These are phyloP conservation scores for Trypanosoma lewisi DNA, from an alignment of 208 protist genomes.

Conservation along the genomic window DNA sequence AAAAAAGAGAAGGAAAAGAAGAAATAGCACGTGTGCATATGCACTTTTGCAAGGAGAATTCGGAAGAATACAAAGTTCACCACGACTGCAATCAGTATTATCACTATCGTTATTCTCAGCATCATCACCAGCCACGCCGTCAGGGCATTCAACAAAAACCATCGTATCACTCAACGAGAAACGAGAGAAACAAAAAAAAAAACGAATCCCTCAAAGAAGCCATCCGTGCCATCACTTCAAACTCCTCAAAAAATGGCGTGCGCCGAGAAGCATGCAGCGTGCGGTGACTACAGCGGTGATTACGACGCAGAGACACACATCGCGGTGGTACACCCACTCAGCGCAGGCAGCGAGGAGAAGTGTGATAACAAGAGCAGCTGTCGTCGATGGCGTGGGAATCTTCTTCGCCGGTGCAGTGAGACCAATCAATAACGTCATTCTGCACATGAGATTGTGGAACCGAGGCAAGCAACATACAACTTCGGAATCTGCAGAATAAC, in stretches of 20 bases:
- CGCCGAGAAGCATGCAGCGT: not conserved
- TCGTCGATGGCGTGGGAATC: not conserved
- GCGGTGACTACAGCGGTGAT: not conserved
- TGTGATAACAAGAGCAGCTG: not conserved
- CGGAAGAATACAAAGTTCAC: not conserved
- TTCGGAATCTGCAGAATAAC: not conserved
- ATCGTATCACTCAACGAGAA: not conserved
- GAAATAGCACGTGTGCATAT: too few relatives aligned
- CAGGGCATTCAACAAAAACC: not conserved
- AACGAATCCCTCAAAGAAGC: too few relatives aligned
- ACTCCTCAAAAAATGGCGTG: too few relatives aligned
- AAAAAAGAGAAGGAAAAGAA: too few relatives aligned
- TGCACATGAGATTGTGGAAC: slow-evolving; percentile 2
- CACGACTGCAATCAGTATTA: too few relatives aligned
- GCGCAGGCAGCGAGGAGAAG: not conserved
- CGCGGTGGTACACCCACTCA: not conserved
- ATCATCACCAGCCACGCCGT: not conserved
- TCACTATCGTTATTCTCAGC: not conserved
- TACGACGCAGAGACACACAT: not conserved
- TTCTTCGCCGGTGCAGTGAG: not conserved
- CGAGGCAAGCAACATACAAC: not conserved
- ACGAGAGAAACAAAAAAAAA: slow-evolving; percentile 2
- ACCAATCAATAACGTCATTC: slow-evolving; percentile 1
- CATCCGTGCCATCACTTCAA: too few relatives aligned
- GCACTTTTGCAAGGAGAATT: not conserved